Percentiles rank a stretch among this genome's conserved stretches.
These are phyloP conservation scores for Blastobotrys serpentis DNA, from an alignment of 1,139 yeast species.

Conservation along the genomic window DNA sequence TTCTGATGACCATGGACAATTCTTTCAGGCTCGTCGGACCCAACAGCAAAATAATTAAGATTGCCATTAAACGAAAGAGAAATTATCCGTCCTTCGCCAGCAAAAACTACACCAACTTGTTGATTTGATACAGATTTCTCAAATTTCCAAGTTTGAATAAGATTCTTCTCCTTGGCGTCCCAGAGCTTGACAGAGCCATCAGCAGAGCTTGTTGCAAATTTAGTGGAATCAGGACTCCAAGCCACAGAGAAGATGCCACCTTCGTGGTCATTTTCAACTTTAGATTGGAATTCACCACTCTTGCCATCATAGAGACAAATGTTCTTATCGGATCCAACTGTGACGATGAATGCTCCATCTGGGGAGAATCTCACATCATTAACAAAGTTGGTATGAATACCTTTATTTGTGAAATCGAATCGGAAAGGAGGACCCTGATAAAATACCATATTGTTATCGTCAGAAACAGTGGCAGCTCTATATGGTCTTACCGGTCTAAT, in stretches of 20 bases:
- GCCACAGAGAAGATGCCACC: slow-evolving; percentile 80
- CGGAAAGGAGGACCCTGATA: slow-evolving; percentile 93
- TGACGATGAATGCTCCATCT: slow-evolving; percentile 60
- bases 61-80: slow-evolving; percentile 74
- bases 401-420: slow-evolving; percentile 69
- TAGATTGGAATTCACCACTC: slow-evolving; percentile 68
- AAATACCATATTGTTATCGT: slow-evolving; percentile 81
- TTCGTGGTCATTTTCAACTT: slow-evolving; percentile 55
- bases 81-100: slow-evolving; percentile 54
- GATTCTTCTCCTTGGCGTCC: slow-evolving; percentile 42
- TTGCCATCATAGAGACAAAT: slow-evolving; percentile 83
- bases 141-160: slow-evolving; percentile 34
- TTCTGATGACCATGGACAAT: slow-evolving; percentile 77
- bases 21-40: slow-evolving; percentile 44
- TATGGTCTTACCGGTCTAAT: slow-evolving; percentile 89
- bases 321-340: slow-evolving; percentile 83
- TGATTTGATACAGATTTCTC: slow-evolving; percentile 53
- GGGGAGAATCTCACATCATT: slow-evolving; percentile 84
- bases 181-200: slow-evolving; percentile 73
- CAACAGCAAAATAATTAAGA: slow-evolving; percentile 56
- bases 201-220: slow-evolving; percentile 79
- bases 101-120: slow-evolving; percentile 75
- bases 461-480: slow-evolving; percentile 90
- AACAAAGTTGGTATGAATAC: slow-evolving; percentile 73
- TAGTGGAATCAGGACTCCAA: slow-evolving; percentile 58